These are phyloP conservation scores for Edaphochlamys debaryana DNA, from an alignment of 139 green algal species.

Conservation along the genomic window DNA sequence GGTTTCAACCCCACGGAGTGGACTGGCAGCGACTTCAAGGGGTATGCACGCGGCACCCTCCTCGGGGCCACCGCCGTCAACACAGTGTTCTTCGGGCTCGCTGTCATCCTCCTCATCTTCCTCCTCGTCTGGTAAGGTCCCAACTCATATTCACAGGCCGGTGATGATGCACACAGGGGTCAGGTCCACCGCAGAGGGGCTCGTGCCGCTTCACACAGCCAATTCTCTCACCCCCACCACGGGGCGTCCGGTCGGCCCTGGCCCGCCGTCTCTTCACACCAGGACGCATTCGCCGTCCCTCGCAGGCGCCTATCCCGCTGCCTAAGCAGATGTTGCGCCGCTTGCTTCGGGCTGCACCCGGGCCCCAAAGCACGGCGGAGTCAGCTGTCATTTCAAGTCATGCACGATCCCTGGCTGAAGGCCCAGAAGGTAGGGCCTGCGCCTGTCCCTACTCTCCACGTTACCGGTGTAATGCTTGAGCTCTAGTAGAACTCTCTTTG, in stretches of 20 bases:
- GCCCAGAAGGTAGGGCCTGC: conserved; percentile 18
- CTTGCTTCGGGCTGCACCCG: neutral
- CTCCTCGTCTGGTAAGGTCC: no score
- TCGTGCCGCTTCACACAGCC: no score
- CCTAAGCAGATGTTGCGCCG: neutral
- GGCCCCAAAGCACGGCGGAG: neutral
- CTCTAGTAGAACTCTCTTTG: no score
- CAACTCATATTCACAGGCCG: no score
- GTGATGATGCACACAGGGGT: no score
- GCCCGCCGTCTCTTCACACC: neutral
- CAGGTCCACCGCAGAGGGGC: no score
- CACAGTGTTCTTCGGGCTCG: no score
- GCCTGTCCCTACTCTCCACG: no score
- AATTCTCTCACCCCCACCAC: no score
- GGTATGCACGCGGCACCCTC: neutral
- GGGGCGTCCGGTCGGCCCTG: neutral
- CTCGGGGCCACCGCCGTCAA: conserved; percentile 1
- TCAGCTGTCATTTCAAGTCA: conserved; percentile 13
- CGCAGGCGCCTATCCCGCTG: neutral
- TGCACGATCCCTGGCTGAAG: conserved; percentile 26
- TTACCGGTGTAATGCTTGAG: no score
- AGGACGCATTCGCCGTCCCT: neutral
- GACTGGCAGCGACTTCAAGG: neutral
- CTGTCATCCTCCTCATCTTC: no score
- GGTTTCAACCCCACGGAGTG: conserved; percentile 13